A percentile compares a stretch with the other conserved stretches of the same genome.
phyloP scores from a whole-genome alignment of 2,329 filamentous ascomycete species.

The Botrytis squamosa region DNA sequence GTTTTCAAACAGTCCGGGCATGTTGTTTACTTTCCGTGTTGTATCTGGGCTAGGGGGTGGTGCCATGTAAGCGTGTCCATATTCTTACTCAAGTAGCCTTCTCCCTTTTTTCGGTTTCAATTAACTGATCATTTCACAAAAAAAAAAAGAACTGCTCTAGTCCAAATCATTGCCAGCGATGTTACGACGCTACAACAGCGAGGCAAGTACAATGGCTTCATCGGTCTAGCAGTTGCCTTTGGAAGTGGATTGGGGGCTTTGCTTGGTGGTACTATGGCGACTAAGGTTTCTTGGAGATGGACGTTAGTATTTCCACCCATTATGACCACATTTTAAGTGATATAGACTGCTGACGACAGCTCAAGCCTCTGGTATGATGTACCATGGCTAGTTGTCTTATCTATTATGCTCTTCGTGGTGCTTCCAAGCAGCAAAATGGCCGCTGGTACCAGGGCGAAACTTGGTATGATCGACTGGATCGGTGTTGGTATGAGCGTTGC shows the following conservation, averaged over 20 bases:
- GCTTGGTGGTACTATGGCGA: constrained; percentile 37
- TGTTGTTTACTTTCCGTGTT: constrained; percentile 18
- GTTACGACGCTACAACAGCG: constrained; percentile 20
- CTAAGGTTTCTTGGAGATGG: constrained; percentile 41
- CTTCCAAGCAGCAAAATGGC: constrained; percentile 27
- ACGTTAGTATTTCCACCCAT: constrained; percentile 21
- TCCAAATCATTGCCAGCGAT: constrained; percentile 21
- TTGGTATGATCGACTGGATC: constrained; percentile 34
- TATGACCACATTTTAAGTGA: background rate
- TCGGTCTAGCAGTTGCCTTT: constrained; percentile 31
- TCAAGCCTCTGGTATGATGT: constrained; percentile 28
- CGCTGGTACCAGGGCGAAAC: constrained; percentile 25
- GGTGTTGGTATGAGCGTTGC: constrained; percentile 25
- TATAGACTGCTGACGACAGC: background rate
- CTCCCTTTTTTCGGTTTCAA: background rate
- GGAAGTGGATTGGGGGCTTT: constrained; percentile 36
- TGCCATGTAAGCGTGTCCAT: constrained; percentile 17
- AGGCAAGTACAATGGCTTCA: constrained; percentile 41
- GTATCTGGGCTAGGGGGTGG: constrained; percentile 23
- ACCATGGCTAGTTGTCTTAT: constrained; percentile 26
- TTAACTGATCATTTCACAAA: background rate
- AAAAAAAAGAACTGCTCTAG: constrained; percentile 17
- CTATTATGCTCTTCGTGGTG: constrained; percentile 22
- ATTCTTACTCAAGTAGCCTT: background rate
- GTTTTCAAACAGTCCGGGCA: constrained; percentile 18